These are phyloP conservation scores for Cymbopogon citratus DNA, from an alignment of 176 grass and related monocot species.

Conservation along the genomic window DNA sequence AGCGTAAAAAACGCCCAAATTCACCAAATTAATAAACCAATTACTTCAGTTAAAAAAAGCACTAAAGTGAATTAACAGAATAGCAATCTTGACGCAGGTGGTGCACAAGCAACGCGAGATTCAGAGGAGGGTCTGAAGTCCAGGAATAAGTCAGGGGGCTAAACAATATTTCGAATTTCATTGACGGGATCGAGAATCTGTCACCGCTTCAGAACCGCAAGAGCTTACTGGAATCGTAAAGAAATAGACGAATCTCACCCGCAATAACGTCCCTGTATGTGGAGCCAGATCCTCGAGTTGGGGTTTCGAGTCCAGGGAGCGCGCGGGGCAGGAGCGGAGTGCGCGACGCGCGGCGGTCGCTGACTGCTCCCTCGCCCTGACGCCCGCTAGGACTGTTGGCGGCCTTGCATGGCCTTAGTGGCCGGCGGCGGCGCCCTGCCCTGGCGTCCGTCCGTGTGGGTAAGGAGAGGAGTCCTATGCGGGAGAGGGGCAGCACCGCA, in stretches of 20 bases:
- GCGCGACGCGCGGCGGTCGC: too few species aligned
- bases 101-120: neutral
- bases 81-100: neutral
- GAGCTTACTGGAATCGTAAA: neutral
- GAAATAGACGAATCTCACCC: constrained; percentile 35
- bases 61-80: neutral
- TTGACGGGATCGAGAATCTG: neutral
- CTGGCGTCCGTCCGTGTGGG: too few species aligned
- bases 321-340: too few species aligned
- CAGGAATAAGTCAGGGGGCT: neutral
- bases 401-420: too few species aligned
- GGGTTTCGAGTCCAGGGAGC: too few species aligned
- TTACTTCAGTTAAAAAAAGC: neutral
- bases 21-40: neutral
- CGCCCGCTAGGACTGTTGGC: too few species aligned
- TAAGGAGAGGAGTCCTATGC: too few species aligned
- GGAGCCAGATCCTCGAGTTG: too few species aligned
- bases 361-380: too few species aligned
- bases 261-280: too few species aligned
- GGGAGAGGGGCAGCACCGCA: too few species aligned
- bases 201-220: neutral
- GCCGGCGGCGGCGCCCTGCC: too few species aligned
- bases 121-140: neutral
- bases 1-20: neutral
- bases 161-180: neutral